These are phyloP conservation scores for Ophiocordyceps australis DNA, from an alignment of 2,329 filamentous ascomycete genomes.

Conservation along the genomic window DNA sequence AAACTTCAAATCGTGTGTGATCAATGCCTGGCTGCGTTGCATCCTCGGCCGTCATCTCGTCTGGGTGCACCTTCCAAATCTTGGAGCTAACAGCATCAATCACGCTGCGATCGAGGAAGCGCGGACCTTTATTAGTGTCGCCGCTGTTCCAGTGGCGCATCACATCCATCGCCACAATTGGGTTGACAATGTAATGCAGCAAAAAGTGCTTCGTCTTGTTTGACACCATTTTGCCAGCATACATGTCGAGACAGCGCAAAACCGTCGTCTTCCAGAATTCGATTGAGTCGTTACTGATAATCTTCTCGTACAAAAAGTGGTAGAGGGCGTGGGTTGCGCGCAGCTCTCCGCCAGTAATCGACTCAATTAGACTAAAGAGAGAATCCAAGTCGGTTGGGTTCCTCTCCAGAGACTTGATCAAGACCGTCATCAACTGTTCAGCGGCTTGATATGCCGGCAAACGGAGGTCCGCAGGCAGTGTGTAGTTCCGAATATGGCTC, in stretches of 20 bases:
- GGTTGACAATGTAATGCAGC: conserved; percentile 83
- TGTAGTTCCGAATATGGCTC: conserved; percentile 50
- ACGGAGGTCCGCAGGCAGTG: conserved; percentile 52
- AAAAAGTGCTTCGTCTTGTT: conserved; percentile 90
- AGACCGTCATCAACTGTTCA: conserved; percentile 71
- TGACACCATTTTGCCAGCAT: conserved; percentile 57
- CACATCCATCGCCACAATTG: conserved; percentile 90
- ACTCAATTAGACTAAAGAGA: conserved; percentile 70
- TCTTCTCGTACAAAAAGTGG: conserved; percentile 65
- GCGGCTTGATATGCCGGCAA: conserved; percentile 77
- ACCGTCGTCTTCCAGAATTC: conserved; percentile 75
- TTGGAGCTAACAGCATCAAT: conserved; percentile 83
- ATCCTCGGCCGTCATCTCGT: conserved; percentile 71
- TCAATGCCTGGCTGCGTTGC: conserved; percentile 73
- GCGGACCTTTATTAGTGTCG: conserved; percentile 38
- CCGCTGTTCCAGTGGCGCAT: conserved; percentile 59
- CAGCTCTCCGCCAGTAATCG: conserved; percentile 67
- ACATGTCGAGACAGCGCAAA: conserved; percentile 73
- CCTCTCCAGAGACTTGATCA: conserved; percentile 62
- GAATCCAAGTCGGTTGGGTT: conserved; percentile 64
- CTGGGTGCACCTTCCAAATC: conserved; percentile 81
- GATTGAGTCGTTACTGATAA: conserved; percentile 70
- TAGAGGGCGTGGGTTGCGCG: conserved; percentile 59
- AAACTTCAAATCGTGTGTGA: conserved; percentile 85
- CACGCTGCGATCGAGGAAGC: conserved; percentile 69